A percentile compares a stretch with the other conserved stretches of the same genome.
Conservation (phyloP, 2,329 filamentous ascomycete species). For the Diaporthe sp. region DNA sequence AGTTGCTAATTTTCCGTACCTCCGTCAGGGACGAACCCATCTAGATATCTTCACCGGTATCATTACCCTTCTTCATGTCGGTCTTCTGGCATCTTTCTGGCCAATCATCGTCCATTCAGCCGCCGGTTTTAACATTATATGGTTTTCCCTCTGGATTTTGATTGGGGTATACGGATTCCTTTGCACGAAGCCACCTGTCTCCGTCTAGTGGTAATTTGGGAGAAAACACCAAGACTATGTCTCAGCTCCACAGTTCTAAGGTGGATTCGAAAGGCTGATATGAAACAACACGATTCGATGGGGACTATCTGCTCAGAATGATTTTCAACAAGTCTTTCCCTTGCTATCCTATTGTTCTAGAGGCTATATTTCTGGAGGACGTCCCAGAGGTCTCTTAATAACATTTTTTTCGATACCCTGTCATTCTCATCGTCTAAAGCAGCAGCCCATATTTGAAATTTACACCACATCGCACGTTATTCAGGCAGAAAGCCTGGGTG, state of each 20-base stretch:
- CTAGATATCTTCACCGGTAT: conserved; percentile 26
- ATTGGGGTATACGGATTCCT: conserved; percentile 31
- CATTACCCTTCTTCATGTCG: conserved; percentile 6
- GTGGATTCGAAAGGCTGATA: neutral
- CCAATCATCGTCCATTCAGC: neutral
- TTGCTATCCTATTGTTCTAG: no score
- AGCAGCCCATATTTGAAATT: no score
- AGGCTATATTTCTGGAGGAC: no score
- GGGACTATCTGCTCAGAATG: no score
- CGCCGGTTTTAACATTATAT: conserved; percentile 19
- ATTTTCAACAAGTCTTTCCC: no score
- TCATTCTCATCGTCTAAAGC: no score
- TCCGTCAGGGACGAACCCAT: conserved; percentile 22
- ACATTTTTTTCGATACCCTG: no score
- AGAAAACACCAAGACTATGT: neutral
- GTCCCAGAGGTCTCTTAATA: no score
- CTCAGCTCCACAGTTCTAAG: rapidly evolving
- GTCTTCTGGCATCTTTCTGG: conserved; percentile 9
- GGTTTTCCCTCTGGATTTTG: conserved; percentile 25
- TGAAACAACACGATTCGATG: no score
- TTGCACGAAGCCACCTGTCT: conserved; percentile 6
- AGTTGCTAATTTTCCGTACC: neutral
- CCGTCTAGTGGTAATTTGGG: neutral
- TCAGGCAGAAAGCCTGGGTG: no score
- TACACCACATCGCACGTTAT: no score